Percentiles rank a stretch among this genome's conserved stretches.
These are phyloP conservation scores for Tetrahymena borealis DNA, from an alignment of 73 alveolate genomes.

Conservation along the genomic window DNA sequence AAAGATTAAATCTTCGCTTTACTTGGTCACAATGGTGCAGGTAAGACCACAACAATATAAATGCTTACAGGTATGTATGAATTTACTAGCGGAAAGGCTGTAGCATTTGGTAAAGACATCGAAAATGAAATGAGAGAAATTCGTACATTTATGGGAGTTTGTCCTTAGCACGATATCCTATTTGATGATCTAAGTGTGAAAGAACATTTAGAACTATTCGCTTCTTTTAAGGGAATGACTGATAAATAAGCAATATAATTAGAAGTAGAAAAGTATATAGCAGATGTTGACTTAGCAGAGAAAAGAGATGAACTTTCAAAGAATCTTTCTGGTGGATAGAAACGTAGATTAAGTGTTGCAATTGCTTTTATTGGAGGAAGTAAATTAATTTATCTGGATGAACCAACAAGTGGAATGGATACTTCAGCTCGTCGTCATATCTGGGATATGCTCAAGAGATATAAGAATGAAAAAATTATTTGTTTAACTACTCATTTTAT, in stretches of 20 bases:
- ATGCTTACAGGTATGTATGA: conserved; percentile 77
- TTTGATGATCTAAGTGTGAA: conserved; percentile 75
- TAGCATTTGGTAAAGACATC: conserved; percentile 52
- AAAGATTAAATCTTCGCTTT: conserved; percentile 48
- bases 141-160: conserved; percentile 92
- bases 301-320: conserved; percentile 62
- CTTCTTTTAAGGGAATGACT: conserved; percentile 77
- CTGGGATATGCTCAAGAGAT: conserved; percentile 91
- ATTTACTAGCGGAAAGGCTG: conserved; percentile 57
- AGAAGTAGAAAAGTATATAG: conserved; percentile 66
- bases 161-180: conserved; percentile 97
- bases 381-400: conserved; percentile 85
- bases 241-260: conserved; percentile 42
- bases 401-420: conserved; percentile 97
- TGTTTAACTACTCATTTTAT: conserved; percentile 94
- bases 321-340: conserved; percentile 90
- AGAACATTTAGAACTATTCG: conserved; percentile 72
- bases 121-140: conserved; percentile 58
- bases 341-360: conserved; percentile 82
- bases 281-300: conserved; percentile 73
- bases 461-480: conserved; percentile 78
- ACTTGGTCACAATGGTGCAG: conserved; percentile 99
- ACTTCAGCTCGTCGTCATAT: conserved; percentile 82
- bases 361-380: conserved; percentile 92
- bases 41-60: conserved; percentile 94